phyloP scores from a whole-genome alignment of 2,329 filamentous ascomycete species.

The Aureobasidium sp. region DNA sequence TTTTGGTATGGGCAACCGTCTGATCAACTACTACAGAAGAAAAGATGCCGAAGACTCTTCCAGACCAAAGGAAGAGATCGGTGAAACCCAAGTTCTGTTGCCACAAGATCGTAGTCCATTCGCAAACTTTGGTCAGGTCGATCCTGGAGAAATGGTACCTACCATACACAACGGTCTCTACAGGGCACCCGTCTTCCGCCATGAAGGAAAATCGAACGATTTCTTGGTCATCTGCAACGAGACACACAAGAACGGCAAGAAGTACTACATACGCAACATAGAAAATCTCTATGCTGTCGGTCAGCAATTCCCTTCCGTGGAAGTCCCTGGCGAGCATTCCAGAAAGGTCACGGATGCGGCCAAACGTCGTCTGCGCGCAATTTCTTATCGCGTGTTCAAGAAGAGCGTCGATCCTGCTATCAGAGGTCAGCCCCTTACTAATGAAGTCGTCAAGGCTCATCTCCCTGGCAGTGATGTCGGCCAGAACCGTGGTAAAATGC shows the following conservation, averaged over 20 bases:
- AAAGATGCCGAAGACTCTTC: constrained; percentile 69
- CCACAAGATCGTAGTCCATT: constrained; percentile 96
- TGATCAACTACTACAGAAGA: constrained; percentile 94
- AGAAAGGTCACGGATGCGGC: constrained; percentile 94
- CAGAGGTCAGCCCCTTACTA: constrained; percentile 76
- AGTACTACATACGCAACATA: constrained; percentile 78
- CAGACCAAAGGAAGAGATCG: constrained; percentile 72
- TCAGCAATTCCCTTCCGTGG: constrained; percentile 83
- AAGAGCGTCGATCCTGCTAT: constrained; percentile 63
- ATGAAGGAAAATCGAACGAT: constrained; percentile 67
- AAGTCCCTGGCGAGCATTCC: constrained; percentile 88
- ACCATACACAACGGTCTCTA: constrained; percentile 95
- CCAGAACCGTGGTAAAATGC: constrained; percentile 92
- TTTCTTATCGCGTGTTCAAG: constrained; percentile 80
- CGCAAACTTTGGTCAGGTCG: constrained; percentile 86
- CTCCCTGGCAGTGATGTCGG: constrained; percentile 90
- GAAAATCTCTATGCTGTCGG: constrained; percentile 88
- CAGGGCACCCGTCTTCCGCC: constrained; percentile 85
- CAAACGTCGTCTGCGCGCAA: constrained; percentile 94
- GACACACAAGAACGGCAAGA: constrained; percentile 67
- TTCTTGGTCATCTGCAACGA: constrained; percentile 79
- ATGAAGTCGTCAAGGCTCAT: constrained; percentile 52
- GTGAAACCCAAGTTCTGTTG: constrained; percentile 78
- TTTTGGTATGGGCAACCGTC: constrained; percentile 91
- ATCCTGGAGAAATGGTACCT: constrained; percentile 80